phyloP scores from a whole-genome alignment of 495 filamentous ascomycete genomes.

The Haplographium delicatum region DNA sequence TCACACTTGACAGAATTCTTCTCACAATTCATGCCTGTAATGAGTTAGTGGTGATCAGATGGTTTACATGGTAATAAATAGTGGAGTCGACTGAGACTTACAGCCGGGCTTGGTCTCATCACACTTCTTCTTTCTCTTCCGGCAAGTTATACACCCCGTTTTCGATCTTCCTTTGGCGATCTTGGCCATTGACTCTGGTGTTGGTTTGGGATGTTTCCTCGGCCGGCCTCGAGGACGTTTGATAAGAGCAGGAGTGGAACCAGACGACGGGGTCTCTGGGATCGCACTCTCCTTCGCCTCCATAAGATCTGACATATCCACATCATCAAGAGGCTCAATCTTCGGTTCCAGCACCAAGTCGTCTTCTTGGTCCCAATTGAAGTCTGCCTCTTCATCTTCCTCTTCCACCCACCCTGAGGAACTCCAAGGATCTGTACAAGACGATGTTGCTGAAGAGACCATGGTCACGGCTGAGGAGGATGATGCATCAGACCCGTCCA shows the following conservation, averaged over 20 bases:
- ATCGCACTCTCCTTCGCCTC: constrained; percentile 10
- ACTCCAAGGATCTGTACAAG: constrained; percentile 23
- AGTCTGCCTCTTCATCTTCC: constrained; percentile 13
- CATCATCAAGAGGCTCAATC: constrained; percentile 22
- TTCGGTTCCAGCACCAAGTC: constrained; percentile 15
- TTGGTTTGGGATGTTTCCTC: constrained; percentile 70
- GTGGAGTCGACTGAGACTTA: too few relatives aligned
- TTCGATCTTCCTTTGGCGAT: constrained; percentile 85
- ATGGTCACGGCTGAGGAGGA: constrained; percentile 19
- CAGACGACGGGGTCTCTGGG: constrained; percentile 2
- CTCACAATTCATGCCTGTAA: constrained; percentile 74
- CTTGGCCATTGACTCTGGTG: constrained; percentile 50
- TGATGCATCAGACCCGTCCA: constrained; percentile 19
- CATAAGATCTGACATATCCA: constrained; percentile 15
- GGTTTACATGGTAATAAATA: constrained; percentile 11
- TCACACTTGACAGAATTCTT: constrained; percentile 93
- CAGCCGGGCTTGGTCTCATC: constrained; percentile 89
- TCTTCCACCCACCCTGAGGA: constrained; percentile 23
- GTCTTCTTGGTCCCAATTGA: constrained; percentile 17
- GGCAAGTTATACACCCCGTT: constrained; percentile 89
- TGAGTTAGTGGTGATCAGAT: neutral
- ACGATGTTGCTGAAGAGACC: constrained; percentile 22
- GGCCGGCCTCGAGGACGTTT: constrained; percentile 73
- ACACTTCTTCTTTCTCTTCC: constrained; percentile 94
- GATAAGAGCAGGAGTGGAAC: constrained; percentile 17